A percentile compares a stretch with the other conserved stretches of the same genome.
Evolutionary conservation across 2,329 filamentous ascomycete species (phyloP).

Genomic region (Penicillium paneum): DNA sequence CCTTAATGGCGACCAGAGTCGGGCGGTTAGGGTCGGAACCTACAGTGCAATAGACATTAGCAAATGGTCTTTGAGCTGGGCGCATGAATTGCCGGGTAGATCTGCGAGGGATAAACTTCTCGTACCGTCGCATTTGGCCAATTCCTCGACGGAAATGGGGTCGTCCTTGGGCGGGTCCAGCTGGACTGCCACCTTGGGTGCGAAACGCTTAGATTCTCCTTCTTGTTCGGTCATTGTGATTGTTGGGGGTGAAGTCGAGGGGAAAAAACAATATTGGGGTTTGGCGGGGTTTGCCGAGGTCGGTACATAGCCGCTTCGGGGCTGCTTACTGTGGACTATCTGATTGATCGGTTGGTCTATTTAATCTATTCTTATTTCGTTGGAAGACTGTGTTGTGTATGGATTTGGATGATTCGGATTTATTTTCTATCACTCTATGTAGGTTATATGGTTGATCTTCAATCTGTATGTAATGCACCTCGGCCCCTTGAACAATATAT

Average conservation of each 20-base stretch:
- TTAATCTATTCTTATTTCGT: neutral
- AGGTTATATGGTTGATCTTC: neutral
- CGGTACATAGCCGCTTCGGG: neutral
- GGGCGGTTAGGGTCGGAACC: slow-evolving; percentile 47
- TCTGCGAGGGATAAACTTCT: slow-evolving; percentile 22
- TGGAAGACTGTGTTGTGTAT: neutral
- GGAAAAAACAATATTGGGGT: slow-evolving; percentile 20
- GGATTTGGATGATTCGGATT: neutral
- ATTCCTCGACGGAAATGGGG: slow-evolving; percentile 73
- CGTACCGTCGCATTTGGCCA: slow-evolving; percentile 80
- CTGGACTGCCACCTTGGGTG: slow-evolving; percentile 45
- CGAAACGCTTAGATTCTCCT: slow-evolving; percentile 36
- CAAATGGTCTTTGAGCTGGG: neutral
- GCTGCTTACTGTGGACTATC: slow-evolving; percentile 15
- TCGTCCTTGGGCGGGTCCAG: slow-evolving; percentile 85
- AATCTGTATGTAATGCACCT: neutral
- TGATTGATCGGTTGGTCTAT: slow-evolving; percentile 8
- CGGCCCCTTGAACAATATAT: neutral
- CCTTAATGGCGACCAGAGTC: slow-evolving; percentile 67
- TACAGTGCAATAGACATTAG: slow-evolving; percentile 12
- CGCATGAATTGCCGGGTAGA: neutral
- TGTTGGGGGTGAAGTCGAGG: slow-evolving; percentile 18
- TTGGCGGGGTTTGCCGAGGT: slow-evolving; percentile 13
- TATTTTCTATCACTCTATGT: neutral
- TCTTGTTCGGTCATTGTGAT: slow-evolving; percentile 31